Base-by-base conservation (phyloP, 148 eudicot species). In the Vaccinium macrocarpon region DNA sequence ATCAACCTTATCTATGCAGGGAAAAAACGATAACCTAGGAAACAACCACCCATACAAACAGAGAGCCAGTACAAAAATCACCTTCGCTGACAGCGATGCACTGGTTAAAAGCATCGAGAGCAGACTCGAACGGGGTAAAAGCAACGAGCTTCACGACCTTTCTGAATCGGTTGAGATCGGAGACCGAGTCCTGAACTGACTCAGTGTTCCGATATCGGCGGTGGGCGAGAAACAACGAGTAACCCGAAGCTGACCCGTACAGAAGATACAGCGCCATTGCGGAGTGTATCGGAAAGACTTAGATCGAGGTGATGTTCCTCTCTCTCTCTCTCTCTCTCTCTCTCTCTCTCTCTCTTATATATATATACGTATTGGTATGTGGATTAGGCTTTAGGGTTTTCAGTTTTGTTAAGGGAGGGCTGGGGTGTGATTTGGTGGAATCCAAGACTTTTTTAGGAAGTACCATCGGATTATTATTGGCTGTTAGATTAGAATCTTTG, bases 1-100 rank as follows among this genome's bases (percentile, higher is more conserved):
- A 35, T 35, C 38, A 35, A 35, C 38, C 38, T 35, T 35, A 35
- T 35, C 38, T 2, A 2, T 35, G 38, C 38, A 35, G 38, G 38
- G 38, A 2, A 35, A 2, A 35, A 35, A 35, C 38, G 38, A 35
- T 35, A 35, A 35, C 38, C 38, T 35, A 35, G 38, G 38, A 35
- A 35, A 62, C 70, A 62, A 62, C 27, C 25, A 48, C 5, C 10
- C 35, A 25, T 5, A 53, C 16, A 42, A 9, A 42, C 6, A 57
- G 38, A 3, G 2, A 35, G 38, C 38, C 4, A 35, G 4, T 35
- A 35, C 7, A 27, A 68, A 68, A 25, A 68, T 76, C 79, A 86
- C 99, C 99, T 95, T 97, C 99, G 77, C 98, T 93, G 51, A 97
- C 85, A 55, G 97, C 94, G 85, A 93, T 97, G 86, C 89, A 85